These are phyloP conservation scores for Phytophthora cactorum DNA, from an alignment of 352 stramenopile genomes.

Conservation along the genomic window DNA sequence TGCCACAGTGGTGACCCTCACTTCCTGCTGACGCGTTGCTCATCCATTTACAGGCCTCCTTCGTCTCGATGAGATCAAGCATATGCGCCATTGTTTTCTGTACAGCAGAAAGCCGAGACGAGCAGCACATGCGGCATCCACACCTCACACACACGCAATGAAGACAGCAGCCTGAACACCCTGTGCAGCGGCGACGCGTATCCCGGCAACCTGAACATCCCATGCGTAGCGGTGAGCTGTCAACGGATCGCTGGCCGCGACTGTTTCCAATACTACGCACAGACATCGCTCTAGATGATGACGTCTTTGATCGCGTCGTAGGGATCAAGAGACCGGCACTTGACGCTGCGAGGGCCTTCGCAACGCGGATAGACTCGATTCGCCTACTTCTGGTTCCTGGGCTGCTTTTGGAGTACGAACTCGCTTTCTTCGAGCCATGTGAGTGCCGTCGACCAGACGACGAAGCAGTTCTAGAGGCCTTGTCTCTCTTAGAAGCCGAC, in stretches of 20 bases:
- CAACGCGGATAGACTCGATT: slow-evolving; percentile 37
- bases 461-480: slow-evolving; percentile 7
- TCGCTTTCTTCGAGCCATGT: slow-evolving; percentile 25
- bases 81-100: slow-evolving; percentile 69
- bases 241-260: slow-evolving; percentile 14
- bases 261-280: slow-evolving; percentile 25
- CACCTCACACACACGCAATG: slow-evolving; percentile 79
- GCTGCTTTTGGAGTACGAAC: slow-evolving; percentile 16
- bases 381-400: slow-evolving; percentile 24
- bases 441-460: slow-evolving; percentile 22
- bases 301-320: slow-evolving; percentile 16
- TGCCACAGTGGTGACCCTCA: slow-evolving; percentile 36
- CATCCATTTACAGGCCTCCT: slow-evolving; percentile 68
- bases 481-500: slow-evolving; percentile 14
- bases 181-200: slow-evolving; percentile 61
- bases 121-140: slow-evolving; percentile 78
- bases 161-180: slow-evolving; percentile 67
- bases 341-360: slow-evolving; percentile 35
- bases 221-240: slow-evolving; percentile 53
- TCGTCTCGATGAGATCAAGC: slow-evolving; percentile 61
- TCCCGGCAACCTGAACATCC: slow-evolving; percentile 72
- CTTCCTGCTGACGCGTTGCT: slow-evolving; percentile 26
- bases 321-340: slow-evolving; percentile 19
- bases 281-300: slow-evolving; percentile 27
- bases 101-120: slow-evolving; percentile 53